A percentile compares a stretch with the other conserved stretches of the same genome.
phyloP scores from a whole-genome alignment of 768 basidiomycete genomes.

The Obba rivulosa region DNA sequence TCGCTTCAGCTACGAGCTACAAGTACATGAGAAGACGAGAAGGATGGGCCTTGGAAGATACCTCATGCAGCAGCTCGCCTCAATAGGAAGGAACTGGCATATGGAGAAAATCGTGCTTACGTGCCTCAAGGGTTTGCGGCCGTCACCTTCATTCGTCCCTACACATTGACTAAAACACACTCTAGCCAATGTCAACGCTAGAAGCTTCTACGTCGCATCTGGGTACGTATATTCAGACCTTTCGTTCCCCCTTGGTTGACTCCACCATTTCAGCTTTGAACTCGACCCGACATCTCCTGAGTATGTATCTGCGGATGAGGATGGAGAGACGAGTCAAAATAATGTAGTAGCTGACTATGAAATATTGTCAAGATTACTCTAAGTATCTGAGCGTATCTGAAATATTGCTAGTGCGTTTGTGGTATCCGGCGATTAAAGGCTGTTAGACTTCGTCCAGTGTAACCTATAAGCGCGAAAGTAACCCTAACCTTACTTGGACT shows the following conservation, averaged over 20 bases:
- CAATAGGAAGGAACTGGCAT: slow-evolving; percentile 43
- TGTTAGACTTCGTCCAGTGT: no score
- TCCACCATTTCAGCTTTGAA: slow-evolving; percentile 38
- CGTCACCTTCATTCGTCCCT: not conserved
- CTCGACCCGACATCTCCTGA: slow-evolving; percentile 51
- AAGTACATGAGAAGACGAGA: slow-evolving; percentile 41
- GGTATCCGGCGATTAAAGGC: no score
- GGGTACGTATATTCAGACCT: slow-evolving; percentile 42
- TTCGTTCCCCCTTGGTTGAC: not conserved
- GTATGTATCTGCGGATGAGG: slow-evolving; percentile 16
- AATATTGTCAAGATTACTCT: slow-evolving; percentile 29
- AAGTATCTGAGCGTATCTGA: not conserved
- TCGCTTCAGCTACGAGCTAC: slow-evolving; percentile 68
- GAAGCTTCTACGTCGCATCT: slow-evolving; percentile 45
- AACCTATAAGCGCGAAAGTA: no score
- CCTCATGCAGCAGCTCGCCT: slow-evolving; percentile 44
- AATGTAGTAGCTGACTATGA: slow-evolving; percentile 32
- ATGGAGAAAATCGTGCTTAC: slow-evolving; percentile 77
- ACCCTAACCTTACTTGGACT: slow-evolving; percentile 4
- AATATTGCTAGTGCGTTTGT: no score
- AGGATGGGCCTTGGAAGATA: slow-evolving; percentile 55
- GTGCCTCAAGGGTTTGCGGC: slow-evolving; percentile 58
- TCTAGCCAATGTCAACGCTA: slow-evolving; percentile 40
- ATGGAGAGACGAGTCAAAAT: slow-evolving; percentile 16
- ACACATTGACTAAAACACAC: slow-evolving; percentile 1